Evolutionary conservation across 345 rosid species (phyloP), one percentile per base, ranked within the genome.

Genomic region (Bretschneidera sinensis): DNA sequence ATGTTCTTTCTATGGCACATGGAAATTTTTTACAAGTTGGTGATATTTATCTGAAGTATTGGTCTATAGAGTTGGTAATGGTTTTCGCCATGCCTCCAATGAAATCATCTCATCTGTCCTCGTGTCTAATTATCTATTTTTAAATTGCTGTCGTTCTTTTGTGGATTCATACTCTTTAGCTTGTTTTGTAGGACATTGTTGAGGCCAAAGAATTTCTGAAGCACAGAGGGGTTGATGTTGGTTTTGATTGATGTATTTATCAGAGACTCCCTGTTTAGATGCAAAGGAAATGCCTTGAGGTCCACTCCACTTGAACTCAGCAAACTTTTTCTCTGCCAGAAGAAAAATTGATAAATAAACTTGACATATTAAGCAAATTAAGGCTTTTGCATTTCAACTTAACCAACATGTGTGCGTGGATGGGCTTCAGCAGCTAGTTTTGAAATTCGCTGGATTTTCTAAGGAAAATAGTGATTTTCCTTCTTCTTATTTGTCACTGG

Each of bases 161-260:
- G 33, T 6, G 21, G 31, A 47, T 65, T 52, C 20, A 16, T 49
- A 9, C 34, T 16, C 17, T 60, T 47, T 47, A 31, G 7, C 21
- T 5, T 64, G 15, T 67, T 57, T 13, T 67, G 66, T 71, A 89
- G 98, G 98, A 87, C 63, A 80, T 89, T 50, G 58, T 60, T n/a
- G 96, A 92, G 82, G 98, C 94, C 35, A 81, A 82, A 74, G 79
- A 80, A 24, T 87, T 78, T 69, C 63, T 89, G 71, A 78, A 77
- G 77, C 79, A 74, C 61, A 87, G 69, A 68, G 89, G 94, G 43
- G 72, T 92, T 35, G 88, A 89, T 75, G 81, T 89, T 51, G 75
- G 82, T 61, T 78, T 81, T 0, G 81, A 68, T 22, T 79, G 71
- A 78, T 48, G 52, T 49, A 1, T 67, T 35, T 14, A 35, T 6